Conservation (phyloP, 192 early-diverging fungal genomes). For the Helicostylum pulchrum region DNA sequence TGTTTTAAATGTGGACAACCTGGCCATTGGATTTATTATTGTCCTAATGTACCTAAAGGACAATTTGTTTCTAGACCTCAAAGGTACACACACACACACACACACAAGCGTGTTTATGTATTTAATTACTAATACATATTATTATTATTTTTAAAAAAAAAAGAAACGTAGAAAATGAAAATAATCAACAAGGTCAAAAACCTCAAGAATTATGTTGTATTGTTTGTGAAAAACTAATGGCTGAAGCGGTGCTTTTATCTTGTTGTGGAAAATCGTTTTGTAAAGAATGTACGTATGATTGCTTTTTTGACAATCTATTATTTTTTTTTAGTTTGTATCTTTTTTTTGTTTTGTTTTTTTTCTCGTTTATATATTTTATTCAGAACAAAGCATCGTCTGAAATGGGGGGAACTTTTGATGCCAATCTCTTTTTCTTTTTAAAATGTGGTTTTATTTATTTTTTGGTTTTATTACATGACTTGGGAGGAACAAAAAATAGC, state of each 20-base stretch:
- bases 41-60: constrained; percentile 38
- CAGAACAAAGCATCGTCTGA: constrained; percentile 11
- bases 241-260: constrained; percentile 73
- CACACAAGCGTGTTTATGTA: too few relatives aligned
- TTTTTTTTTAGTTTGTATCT: neutral
- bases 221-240: constrained; percentile 71
- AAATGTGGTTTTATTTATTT: neutral
- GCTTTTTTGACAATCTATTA: neutral
- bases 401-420: neutral
- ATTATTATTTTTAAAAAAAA: neutral
- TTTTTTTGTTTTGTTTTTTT: too few relatives aligned
- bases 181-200: constrained; percentile 45
- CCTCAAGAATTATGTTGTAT: constrained; percentile 75
- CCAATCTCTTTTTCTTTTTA: neutral
- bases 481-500: neutral
- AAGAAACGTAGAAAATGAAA: neutral
- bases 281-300: constrained; percentile 73
- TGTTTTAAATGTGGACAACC: constrained; percentile 35
- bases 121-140: neutral
- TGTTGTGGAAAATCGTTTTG: constrained; percentile 91
- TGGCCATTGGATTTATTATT: constrained; percentile 46
- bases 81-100: neutral
- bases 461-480: neutral
- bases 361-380: constrained; percentile 14
- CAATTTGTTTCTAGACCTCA: constrained; percentile 20